Base-by-base conservation (phyloP, 139 green algal species). In the Chlorella sp. region DNA sequence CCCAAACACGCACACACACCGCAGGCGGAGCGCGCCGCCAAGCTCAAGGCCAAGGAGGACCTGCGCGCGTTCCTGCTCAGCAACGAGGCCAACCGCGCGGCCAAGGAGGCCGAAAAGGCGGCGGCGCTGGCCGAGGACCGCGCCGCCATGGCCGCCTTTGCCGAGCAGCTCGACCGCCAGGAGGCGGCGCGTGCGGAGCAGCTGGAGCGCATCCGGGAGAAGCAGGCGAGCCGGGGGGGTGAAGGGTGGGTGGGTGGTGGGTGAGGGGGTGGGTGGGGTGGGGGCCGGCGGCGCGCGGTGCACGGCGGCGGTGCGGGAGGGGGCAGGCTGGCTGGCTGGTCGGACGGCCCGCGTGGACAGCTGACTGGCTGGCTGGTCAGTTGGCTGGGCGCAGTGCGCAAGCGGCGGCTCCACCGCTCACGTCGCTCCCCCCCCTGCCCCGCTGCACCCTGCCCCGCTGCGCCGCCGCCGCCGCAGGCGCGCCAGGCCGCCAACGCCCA, bases 1-100 rank as follows among this genome's bases (percentile, higher is more conserved):
- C n/a, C n/a, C n/a, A n/a, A n/a, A 55, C 46, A 55, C 17, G 17
- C 17, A 55, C 46, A 55, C 46, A 55, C 1, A 19, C 62, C 27
- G 36, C 68, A 82, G 77, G 77, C 64, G 15, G 77, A 82, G 70
- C 50, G 58, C 6, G 48, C 40, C 0, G 41, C 48, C 38, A 71
- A 74, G 42, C 29, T n/a, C 9, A 82, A 78, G 60, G 77, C 77
- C 31, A 78, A 82, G 62, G 50, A 46, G 31, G 70, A 79, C 50
- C 77, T 82, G 31, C 78, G 79, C 51, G 61, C 69, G 12, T 82
- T 82, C 62, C 62, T 82, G 77, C 59, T 73, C 36, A 61, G 40
- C 60, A 82, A 82, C 27, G 77, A 82, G 48, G 51, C 64, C 40
- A 77, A 82, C 62, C 53, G 42, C 1, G 15, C 5, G 5, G 36